phyloP scores from a whole-genome alignment of 352 stramenopile species.

The Phytopythium oedochilum region DNA sequence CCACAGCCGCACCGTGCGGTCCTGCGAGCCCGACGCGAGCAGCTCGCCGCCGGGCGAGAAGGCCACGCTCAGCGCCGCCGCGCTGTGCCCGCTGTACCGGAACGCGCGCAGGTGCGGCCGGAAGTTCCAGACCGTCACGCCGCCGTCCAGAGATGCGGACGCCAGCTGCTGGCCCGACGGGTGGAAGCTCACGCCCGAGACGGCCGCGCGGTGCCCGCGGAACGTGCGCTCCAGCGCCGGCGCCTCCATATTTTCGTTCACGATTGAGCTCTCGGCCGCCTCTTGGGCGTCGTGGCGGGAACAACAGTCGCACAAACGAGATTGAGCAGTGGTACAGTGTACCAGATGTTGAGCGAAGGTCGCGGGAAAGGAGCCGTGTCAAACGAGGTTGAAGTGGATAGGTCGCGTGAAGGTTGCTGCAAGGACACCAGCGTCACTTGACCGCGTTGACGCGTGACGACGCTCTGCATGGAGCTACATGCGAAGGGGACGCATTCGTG shows the following conservation, averaged over 20 bases:
- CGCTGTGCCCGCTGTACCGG: conserved; percentile 74
- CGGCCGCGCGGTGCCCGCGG: conserved; percentile 72
- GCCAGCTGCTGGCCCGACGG: conserved; percentile 85
- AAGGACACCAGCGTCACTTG: too few relatives aligned
- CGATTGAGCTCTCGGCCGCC: too few relatives aligned
- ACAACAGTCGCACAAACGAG: too few relatives aligned
- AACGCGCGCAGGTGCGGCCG: conserved; percentile 75
- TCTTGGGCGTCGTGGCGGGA: too few relatives aligned
- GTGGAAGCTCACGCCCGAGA: conserved; percentile 80
- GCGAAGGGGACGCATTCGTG: too few relatives aligned
- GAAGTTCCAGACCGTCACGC: conserved; percentile 93
- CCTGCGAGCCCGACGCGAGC: conserved; percentile 86
- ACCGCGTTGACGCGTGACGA: too few relatives aligned
- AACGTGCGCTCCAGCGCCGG: conserved; percentile 88
- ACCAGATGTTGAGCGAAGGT: conserved; percentile 9
- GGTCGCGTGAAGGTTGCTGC: conserved; percentile 1
- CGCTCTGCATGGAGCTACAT: too few relatives aligned
- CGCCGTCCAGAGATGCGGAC: conserved; percentile 66
- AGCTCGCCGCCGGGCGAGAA: conserved; percentile 81
- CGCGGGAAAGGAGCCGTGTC: not conserved
- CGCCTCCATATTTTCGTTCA: conserved; percentile 44
- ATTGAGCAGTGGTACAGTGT: not conserved
- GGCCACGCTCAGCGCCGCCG: conserved; percentile 63
- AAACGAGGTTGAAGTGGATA: conserved; percentile 1
- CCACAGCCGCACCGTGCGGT: conserved; percentile 90